Conservation (phyloP, 768 basidiomycete species). For the Tremella fuciformis region DNA sequence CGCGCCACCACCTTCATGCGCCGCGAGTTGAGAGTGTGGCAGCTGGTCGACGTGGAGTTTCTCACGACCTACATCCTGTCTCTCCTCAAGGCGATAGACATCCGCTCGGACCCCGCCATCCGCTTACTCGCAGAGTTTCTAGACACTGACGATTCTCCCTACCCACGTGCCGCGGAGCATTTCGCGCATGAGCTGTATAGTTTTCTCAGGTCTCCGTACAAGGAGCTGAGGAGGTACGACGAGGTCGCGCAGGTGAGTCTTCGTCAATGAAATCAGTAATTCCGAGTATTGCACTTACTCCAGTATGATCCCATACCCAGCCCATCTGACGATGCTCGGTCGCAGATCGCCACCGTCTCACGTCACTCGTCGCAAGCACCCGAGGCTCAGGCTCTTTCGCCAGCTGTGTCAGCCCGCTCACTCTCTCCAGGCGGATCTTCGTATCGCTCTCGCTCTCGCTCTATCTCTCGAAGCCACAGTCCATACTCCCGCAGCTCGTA, state of each 20-base stretch:
- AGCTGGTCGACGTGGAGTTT: constrained; percentile 89
- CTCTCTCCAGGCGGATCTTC: background rate
- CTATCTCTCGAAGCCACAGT: constrained; percentile 7
- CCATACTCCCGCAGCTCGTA: constrained; percentile 8
- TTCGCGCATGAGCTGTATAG: constrained; percentile 92
- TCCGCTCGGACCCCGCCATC: constrained; percentile 76
- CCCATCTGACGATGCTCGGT: background rate
- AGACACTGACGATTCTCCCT: constrained; percentile 60
- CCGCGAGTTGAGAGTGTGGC: constrained; percentile 83
- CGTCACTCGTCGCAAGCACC: no score
- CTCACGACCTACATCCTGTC: constrained; percentile 83
- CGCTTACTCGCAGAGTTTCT: constrained; percentile 77
- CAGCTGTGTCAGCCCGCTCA: constrained; percentile 3
- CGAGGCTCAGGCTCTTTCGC: background rate
- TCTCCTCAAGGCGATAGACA: constrained; percentile 87
- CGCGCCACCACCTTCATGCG: constrained; percentile 77
- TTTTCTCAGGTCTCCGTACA: constrained; percentile 83
- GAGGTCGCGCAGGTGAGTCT: constrained; percentile 67
- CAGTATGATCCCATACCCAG: constrained; percentile 39
- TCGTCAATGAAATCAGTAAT: background rate
- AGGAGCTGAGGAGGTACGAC: constrained; percentile 79
- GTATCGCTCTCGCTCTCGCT: constrained; percentile 10
- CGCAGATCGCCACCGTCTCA: no score
- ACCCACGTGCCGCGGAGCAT: constrained; percentile 77
- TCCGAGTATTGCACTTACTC: background rate